Base-by-base conservation (phyloP, 225 moss, liverwort and hornwort species). In the Takakia lepidozioides region DNA sequence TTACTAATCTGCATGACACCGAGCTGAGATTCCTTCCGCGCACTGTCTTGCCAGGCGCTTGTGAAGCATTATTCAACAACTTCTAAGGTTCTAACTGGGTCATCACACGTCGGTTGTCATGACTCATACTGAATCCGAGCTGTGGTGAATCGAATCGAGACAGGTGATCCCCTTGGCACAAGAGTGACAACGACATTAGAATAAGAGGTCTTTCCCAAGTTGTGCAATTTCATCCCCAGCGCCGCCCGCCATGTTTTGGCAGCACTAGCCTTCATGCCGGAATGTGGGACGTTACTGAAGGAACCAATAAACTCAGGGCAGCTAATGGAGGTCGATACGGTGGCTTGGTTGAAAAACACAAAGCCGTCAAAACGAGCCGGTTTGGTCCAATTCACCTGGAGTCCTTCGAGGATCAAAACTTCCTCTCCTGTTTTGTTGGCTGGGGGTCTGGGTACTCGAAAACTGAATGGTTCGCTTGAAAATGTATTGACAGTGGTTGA, bases 261-360 rank as follows among this genome's bases (percentile, higher is more conserved):
- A 17, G 61, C 65, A 0, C 44, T 13, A 56, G 42, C 54, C 19
- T 65, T 62, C 62, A 37, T 53, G 30, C 73, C 69, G 8, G 27
- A 1, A 38, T 78, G 78, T 17, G 78, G 59, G n/a, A 53, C 49
- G 49, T 42, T 55, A 46, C 66, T 66, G 53, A 45, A 66, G 21
- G 59, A 18, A 11, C 62, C 78, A 28, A 44, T 7, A 46, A 66
- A 78, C 48, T 78, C 78, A 13, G 73, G 78, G 26, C 78, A 73
- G 11, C 28, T 23, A 1, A 56, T 38, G 26, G 73, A 45, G 0
- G 78, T 60, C 1, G 0, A 7, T 0, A 20, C 8, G 0, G 8
- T 19, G 2, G 64, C 78, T 0, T 8, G 13, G 3, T 30, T 20
- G 0, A 0, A 0, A 22, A 8, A 16, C 5, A 69, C 0, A 17